Evolutionary conservation across 2,329 filamentous ascomycete species (phyloP), one percentile per base, ranked within the genome.

Genomic region (Ceratocystis albifundus): DNA sequence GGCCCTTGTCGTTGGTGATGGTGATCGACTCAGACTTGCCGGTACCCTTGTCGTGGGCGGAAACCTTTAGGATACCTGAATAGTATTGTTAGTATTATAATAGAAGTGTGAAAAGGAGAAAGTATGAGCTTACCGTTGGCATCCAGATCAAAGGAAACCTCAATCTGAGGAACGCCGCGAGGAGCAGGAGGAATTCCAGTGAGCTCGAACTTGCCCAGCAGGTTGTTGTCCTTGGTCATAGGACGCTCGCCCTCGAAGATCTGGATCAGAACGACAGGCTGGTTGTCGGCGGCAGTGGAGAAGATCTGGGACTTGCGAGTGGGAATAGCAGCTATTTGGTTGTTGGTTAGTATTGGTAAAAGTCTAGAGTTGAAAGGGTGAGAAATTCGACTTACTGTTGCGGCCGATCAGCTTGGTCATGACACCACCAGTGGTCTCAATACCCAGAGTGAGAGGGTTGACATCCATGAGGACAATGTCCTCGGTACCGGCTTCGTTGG

Each of bases 1-100:
- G 93, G 72, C 94, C 94, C 87, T 97, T 97, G 81, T 99, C 94
- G 81, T 99, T 97, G 80, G 89, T 97, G 76, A 99, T 99, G 73
- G 94, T 97, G 78, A 99, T 97, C 70, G 88, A 91, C 83, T 99
- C 91, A 70, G 84, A 86, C 85, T 97, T 96, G 78, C 94, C 94
- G 73, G 93, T 96, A 76, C 92, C 94, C 88, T 97, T 97, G 80
- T 99, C 94, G 74, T 89, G 87, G 71, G 94, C 94, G 71, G 89
- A 90, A 70, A 99, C 94, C 83, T 95, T 93, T 71, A 99, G 86
- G 73, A 99, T 96, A 82, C 64, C 64, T 65, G 28, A 15, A 22
- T 22, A 28, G 8, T 41, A 6, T 61, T 41, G 25, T 65, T 61
- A 65, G 55, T 53, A 50, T 5, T 17, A 17, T 22, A 5, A 17